These are phyloP conservation scores for Rozella allomycis DNA, from an alignment of 371 early-diverging fungal genomes.

Conservation along the genomic window DNA sequence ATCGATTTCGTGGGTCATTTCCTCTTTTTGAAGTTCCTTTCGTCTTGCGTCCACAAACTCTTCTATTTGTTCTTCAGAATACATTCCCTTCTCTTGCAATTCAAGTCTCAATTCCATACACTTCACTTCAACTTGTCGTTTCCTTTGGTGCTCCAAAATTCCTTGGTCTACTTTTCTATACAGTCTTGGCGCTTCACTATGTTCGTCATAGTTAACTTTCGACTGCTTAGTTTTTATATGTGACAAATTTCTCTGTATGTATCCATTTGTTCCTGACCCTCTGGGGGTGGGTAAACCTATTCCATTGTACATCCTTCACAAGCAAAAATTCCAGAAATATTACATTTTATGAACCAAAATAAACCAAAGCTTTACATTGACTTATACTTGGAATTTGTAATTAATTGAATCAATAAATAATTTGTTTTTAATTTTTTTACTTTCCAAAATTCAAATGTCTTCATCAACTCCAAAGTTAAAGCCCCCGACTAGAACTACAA, in stretches of 20 bases:
- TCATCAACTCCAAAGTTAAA: too few species aligned
- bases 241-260: constrained; percentile 71
- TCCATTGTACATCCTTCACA: constrained; percentile 1
- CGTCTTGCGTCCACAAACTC: constrained; percentile 27
- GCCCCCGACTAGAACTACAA: constrained; percentile 56
- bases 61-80: constrained; percentile 36
- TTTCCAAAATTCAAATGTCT: too few species aligned
- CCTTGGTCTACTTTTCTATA: constrained; percentile 44
- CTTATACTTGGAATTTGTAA: too few species aligned
- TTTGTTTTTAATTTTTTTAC: too few species aligned
- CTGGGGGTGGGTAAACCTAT: constrained; percentile 74
- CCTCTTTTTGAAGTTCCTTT: constrained; percentile 19
- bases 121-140: constrained; percentile 62
- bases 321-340: background rate
- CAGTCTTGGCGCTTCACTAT: constrained; percentile 12
- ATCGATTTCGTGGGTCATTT: too few species aligned
- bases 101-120: constrained; percentile 50
- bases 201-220: constrained; percentile 16
- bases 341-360: too few species aligned
- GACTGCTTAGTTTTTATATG: constrained; percentile 16
- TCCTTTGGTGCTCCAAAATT: constrained; percentile 60
- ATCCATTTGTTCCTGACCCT: constrained; percentile 84
- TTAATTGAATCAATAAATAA: too few species aligned
- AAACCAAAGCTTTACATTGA: too few species aligned
- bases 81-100: constrained; percentile 48